These are phyloP conservation scores for Sordariomycetes sp. DNA, from an alignment of 2,329 filamentous ascomycete genomes.

Conservation along the genomic window DNA sequence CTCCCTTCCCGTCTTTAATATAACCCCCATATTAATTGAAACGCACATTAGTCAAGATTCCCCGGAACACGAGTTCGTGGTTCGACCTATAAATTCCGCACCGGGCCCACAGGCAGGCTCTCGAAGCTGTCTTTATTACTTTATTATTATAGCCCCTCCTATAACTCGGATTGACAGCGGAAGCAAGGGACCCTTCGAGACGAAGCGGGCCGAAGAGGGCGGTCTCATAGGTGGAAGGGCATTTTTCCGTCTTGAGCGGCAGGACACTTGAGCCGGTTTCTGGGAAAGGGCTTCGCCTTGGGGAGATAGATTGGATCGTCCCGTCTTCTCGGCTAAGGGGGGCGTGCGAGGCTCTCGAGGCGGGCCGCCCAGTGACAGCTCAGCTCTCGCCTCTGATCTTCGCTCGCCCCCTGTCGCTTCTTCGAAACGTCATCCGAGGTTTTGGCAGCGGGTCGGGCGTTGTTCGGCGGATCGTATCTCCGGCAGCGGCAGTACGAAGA, in stretches of 20 bases:
- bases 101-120: background rate
- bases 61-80: constrained; percentile 3
- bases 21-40: constrained; percentile 1
- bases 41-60: background rate
- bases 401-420: too few species aligned
- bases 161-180: constrained; percentile 3
- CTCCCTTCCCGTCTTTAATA: background rate
- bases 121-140: background rate
- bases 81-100: background rate
- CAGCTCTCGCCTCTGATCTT: background rate
- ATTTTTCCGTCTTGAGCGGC: constrained; percentile 1
- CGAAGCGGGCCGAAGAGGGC: background rate
- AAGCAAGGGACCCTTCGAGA: background rate
- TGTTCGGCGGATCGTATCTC: background rate
- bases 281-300: background rate
- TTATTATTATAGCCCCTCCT: background rate
- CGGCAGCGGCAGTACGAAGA: background rate
- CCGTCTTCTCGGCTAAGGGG: background rate
- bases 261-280: constrained; percentile 2
- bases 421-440: background rate
- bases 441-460: background rate
- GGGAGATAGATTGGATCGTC: background rate
- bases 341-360: background rate
- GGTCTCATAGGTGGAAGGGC: background rate
- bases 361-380: constrained; percentile 1